These are phyloP conservation scores for Salix udensis DNA, from an alignment of 345 rosid species.

Conservation along the genomic window DNA sequence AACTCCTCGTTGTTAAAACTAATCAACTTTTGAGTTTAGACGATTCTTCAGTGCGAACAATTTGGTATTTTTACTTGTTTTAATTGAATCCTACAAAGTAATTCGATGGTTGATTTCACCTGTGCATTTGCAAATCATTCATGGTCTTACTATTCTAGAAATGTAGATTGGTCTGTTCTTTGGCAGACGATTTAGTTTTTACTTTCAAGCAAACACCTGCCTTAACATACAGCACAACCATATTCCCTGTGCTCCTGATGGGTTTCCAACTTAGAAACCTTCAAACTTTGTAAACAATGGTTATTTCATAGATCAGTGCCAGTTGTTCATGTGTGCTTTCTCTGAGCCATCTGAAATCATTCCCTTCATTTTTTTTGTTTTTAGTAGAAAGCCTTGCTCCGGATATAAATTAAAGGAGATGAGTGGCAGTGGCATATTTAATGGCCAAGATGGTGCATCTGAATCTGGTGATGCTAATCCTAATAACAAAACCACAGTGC, in stretches of 20 bases:
- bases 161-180: neutral
- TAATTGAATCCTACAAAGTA: neutral
- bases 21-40: neutral
- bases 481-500: slow-evolving; percentile 51
- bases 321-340: neutral
- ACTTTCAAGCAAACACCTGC: neutral
- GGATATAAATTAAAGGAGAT: slow-evolving; percentile 92
- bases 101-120: neutral
- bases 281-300: neutral
- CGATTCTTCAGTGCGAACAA: neutral
- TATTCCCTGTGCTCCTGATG: neutral
- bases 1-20: neutral
- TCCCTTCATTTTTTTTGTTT: slow-evolving; percentile 4
- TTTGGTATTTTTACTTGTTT: neutral
- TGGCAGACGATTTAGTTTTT: neutral
- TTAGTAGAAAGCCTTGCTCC: slow-evolving; percentile 82
- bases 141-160: neutral
- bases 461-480: slow-evolving; percentile 53
- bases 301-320: neutral
- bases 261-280: neutral
- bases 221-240: neutral
- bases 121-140: neutral
- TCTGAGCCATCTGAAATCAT: slow-evolving; percentile 10
- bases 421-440: slow-evolving; percentile 90
- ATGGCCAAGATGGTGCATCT: slow-evolving; percentile 44